A percentile compares a stretch with the other conserved stretches of the same genome.
Conservation (phyloP, 2,329 filamentous ascomycete species). For the Pestalotiopsis sp. region DNA sequence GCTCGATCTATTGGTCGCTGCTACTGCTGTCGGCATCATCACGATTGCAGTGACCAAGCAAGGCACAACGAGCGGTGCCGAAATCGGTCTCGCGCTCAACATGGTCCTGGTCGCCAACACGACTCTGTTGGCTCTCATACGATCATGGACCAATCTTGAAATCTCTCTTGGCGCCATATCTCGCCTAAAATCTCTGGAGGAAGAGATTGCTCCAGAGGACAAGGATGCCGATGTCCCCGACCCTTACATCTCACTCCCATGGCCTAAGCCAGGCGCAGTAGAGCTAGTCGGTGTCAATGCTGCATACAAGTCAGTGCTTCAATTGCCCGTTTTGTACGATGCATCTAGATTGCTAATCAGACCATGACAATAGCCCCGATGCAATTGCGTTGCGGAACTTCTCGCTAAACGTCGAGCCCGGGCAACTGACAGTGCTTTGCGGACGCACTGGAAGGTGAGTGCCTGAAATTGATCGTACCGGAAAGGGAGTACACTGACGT, state of each 20-base stretch:
- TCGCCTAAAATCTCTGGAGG: conserved; percentile 33
- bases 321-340: not conserved
- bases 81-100: conserved; percentile 39
- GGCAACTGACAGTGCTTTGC: conserved; percentile 52
- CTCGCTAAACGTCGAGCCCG: conserved; percentile 34
- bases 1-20: conserved; percentile 51
- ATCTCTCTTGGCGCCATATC: conserved; percentile 38
- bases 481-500: not conserved
- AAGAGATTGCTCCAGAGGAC: conserved; percentile 24
- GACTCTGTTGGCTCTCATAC: conserved; percentile 35
- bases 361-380: conserved; percentile 13
- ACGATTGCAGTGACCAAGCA: conserved; percentile 26
- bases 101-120: conserved; percentile 36
- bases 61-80: conserved; percentile 26
- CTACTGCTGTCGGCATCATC: conserved; percentile 41
- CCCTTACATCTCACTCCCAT: conserved; percentile 17
- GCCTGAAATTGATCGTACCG: not conserved
- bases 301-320: not conserved
- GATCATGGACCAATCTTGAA: conserved; percentile 37
- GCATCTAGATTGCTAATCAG: not conserved
- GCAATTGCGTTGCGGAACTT: conserved; percentile 28
- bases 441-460: conserved; percentile 53
- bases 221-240: conserved; percentile 1
- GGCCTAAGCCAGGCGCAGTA: conserved; percentile 35
- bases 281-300: conserved; percentile 19